Evolutionary conservation across 108 stramenopile species (phyloP), one percentile per base, ranked within the genome.

Genomic region (Fragilaria radians): DNA sequence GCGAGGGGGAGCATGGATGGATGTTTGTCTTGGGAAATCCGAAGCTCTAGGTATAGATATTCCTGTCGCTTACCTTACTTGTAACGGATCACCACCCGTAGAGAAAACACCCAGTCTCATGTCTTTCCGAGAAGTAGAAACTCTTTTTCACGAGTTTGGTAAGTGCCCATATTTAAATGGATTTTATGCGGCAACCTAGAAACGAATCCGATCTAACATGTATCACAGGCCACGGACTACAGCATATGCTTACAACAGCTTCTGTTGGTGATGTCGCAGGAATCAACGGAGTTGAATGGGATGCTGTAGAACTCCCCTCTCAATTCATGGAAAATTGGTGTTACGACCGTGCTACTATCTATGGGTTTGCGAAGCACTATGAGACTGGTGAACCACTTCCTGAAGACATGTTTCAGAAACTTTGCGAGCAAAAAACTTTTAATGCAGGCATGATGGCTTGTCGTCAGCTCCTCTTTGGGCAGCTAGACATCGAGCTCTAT

Each of bases 271-370:
- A 96, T 62, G 96, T 95, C 54, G 93, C 98, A 22, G 96, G 98
- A 9, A 98, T 97, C 78, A 95, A 92, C 58, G 92, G 90, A 27
- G 86, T 99, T 5, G 96, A 81, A 64, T 98, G 97, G 97, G 98
- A 99, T 78, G 98, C 98, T 25, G 97, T 99, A 1, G 98, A 99
- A 61, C 81, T 98, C 47, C 96, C 97, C 0, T 91, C 84, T 2
- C 97, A 98, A 71, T 99, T 97, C 78, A 99, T 99, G 98, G 98
- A 99, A 59, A 97, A 98, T 66, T 99, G 96, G 95, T 95, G 94
- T 70, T 97, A 96, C 74, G 96, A 99, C 65, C 63, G 80, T 27
- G 70, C 82, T 17, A 96, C 93, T 18, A 68, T 95, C 5, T 89
- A 88, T 61, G 86, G 87, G 19, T 97, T 97, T 62, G 98, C 98